Conservation (phyloP, 2,329 filamentous ascomycete species). For the Orbilia javanica region DNA sequence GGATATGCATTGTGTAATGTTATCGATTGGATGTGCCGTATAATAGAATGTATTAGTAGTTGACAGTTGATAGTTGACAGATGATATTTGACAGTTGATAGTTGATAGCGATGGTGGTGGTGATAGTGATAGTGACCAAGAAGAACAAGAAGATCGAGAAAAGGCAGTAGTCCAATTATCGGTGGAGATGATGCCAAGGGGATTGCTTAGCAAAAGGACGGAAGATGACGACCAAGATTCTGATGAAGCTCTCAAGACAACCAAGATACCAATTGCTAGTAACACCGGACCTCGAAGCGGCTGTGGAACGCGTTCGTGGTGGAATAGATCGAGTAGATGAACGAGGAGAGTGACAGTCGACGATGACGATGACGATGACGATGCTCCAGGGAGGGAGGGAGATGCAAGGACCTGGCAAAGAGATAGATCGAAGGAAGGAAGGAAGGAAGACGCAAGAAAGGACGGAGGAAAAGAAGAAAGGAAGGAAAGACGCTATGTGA, state of each 20-base stretch:
- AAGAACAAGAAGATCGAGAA: too few relatives aligned
- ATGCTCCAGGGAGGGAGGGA: conserved; percentile 4
- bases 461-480: conserved; percentile 1
- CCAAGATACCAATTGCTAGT: neutral
- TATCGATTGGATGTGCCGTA: neutral
- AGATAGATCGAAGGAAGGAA: neutral
- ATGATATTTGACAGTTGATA: too few relatives aligned
- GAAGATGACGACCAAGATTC: neutral
- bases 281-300: neutral
- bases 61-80: too few relatives aligned
- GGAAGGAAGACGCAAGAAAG: too few relatives aligned
- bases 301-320: conserved; percentile 34
- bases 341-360: neutral
- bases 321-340: conserved; percentile 6
- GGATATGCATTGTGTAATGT: conserved; percentile 83
- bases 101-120: neutral
- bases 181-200: neutral
- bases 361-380: conserved; percentile 5
- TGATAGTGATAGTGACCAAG: neutral
- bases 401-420: neutral
- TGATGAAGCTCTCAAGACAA: neutral
- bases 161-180: neutral
- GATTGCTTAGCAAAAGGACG: neutral
- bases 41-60: neutral
- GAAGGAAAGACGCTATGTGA: conserved; percentile 4